Evolutionary conservation across 1,284 basidiomycete genomes (phyloP).

Genomic region (Bondarzewia mesenterica): DNA sequence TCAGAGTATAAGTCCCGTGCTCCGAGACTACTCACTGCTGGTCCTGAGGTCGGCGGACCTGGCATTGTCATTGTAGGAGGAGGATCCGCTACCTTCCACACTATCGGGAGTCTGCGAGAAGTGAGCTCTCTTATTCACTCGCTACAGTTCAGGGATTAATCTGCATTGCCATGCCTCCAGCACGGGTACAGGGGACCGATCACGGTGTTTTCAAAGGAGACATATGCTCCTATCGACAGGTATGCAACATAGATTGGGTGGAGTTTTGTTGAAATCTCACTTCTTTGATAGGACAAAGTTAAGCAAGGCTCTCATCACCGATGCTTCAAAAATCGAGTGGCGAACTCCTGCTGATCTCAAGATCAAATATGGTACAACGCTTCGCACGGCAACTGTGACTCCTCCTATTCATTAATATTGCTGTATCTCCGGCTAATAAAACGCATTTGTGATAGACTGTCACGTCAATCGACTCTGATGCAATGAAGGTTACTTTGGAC

Average conservation of each 20-base stretch:
- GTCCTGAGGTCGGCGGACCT: constrained; percentile 18
- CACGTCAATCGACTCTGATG: constrained; percentile 54
- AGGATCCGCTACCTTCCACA: constrained; percentile 75
- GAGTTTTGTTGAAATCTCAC: not conserved
- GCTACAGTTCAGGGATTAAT: not conserved
- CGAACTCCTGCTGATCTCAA: constrained; percentile 68
- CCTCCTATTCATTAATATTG: not conserved
- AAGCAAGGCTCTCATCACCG: constrained; percentile 81
- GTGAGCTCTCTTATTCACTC: constrained; percentile 26
- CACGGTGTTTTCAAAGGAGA: constrained; percentile 75
- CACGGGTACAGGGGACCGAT: constrained; percentile 74
- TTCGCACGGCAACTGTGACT: constrained; percentile 61
- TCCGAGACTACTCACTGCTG: constrained; percentile 39
- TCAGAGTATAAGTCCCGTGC: constrained; percentile 62
- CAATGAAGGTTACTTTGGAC: constrained; percentile 56
- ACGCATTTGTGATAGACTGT: constrained; percentile 27
- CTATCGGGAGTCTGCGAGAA: constrained; percentile 81
- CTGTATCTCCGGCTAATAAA: not conserved
- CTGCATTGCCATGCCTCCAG: constrained; percentile 27
- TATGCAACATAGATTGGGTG: constrained; percentile 21
- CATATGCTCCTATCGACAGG: constrained; percentile 83
- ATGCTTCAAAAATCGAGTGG: constrained; percentile 73
- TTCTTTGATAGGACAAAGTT: constrained; percentile 63
- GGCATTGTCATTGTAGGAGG: constrained; percentile 86
- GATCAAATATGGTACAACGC: constrained; percentile 73